Base-by-base conservation (phyloP, 116 monocot genomes). In the Zostera marina region DNA sequence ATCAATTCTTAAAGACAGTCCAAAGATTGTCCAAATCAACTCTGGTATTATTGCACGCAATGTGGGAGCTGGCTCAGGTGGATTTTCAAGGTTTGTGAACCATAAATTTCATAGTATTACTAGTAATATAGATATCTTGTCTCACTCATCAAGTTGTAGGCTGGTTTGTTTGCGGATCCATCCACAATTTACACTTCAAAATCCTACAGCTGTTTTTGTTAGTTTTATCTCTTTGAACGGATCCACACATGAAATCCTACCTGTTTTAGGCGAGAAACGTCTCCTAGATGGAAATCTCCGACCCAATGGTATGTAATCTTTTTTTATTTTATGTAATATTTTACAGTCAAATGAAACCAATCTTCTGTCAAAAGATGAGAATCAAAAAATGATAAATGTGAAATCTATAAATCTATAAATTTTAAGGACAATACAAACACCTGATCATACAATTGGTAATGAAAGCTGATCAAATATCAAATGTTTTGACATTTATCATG, bases 11-110 rank as follows among this genome's bases (percentile, higher is more conserved):
- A 78, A 72, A 67, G 78, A 72, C 63, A 63, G 75, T 24, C 78
- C 76, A 2, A 69, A 79, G 47, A 42, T 74, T 57, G 23, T 98
- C 22, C 59, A 58, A 19, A 78, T 98, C 51, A 70, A 80, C 64
- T 85, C 89, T 43, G 66, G 72, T 65, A 98, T 98, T 60, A 21
- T 78, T 23, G 89, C 85, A 32, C 70, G 53, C 26, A 82, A 44
- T 66, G 89, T 96, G 23, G 89, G 96, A 23, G 96, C 85, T 54
- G 96, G 96, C 59, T 96, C 96, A 47, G 96, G 96, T 76, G 89
- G 89, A 62, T 96, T 80, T 59, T 89, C 96, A 60, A 96, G 96
- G 89, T 92, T 41, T 13, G 64, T 65, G 4, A n/a, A 16, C 15
- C 3, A 13, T 45, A 9, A 13, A 2, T 15, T 15, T 3, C 9